Evolutionary conservation across 768 basidiomycete species (phyloP).

Genomic region (Lactarius tabidus): DNA sequence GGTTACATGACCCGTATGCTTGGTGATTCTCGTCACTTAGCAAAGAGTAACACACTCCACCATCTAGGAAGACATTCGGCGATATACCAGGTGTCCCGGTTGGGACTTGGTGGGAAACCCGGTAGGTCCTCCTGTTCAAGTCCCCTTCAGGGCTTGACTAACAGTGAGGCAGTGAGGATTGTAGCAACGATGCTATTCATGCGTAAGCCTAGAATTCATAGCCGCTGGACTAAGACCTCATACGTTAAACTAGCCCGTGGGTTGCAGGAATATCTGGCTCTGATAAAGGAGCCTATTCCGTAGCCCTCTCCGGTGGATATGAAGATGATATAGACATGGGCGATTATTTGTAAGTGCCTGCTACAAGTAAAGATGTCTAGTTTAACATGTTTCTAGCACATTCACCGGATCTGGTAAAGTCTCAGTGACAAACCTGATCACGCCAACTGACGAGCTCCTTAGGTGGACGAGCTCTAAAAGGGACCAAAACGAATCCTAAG

Average conservation of each 20-base stretch:
- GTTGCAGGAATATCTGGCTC: constrained; percentile 78
- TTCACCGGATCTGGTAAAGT: constrained; percentile 70
- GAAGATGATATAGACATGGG: constrained; percentile 82
- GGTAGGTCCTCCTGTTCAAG: constrained; percentile 36
- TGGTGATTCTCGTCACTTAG: neutral
- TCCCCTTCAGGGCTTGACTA: constrained; percentile 5
- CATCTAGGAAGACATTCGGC: constrained; percentile 68
- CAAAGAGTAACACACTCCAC: neutral
- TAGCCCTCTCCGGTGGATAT: constrained; percentile 87
- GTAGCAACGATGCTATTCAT: constrained; percentile 76
- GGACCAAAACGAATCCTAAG: constrained; percentile 77
- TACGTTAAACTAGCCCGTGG: constrained; percentile 51
- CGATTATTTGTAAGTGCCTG: constrained; percentile 67
- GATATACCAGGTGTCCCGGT: constrained; percentile 73
- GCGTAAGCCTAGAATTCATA: constrained; percentile 50
- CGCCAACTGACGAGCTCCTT: neutral
- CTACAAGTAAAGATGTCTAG: neutral
- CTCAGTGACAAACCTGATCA: neutral
- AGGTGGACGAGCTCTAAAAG: constrained; percentile 85
- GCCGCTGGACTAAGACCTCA: neutral
- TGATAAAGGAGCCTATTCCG: constrained; percentile 69
- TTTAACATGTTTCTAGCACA: constrained; percentile 43
- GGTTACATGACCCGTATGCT: constrained; percentile 50
- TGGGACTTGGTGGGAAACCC: constrained; percentile 78
- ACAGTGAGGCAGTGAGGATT: constrained; percentile 42